Conservation (phyloP, 2,329 filamentous ascomycete species). For the Aureobasidium sp. region DNA sequence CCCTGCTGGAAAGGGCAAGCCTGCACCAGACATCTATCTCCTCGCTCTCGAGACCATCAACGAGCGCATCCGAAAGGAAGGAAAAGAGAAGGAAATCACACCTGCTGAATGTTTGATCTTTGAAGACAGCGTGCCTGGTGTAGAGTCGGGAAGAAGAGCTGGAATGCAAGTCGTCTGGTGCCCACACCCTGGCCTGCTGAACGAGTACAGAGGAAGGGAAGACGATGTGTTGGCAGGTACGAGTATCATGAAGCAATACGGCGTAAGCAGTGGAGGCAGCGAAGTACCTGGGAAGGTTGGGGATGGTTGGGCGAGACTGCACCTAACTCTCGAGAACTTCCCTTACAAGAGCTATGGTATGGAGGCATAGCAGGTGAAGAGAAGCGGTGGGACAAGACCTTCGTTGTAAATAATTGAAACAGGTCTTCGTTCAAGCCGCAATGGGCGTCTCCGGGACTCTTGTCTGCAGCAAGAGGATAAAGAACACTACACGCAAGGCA, state of each 20-base stretch:
- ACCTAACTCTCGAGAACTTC: conserved; percentile 51
- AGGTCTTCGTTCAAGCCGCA: neutral
- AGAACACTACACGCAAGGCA: too few species aligned
- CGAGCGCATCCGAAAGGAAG: conserved; percentile 53
- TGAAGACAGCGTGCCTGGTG: conserved; percentile 88
- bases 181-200: conserved; percentile 71
- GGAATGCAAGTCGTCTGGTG: conserved; percentile 95
- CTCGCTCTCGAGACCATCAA: conserved; percentile 83
- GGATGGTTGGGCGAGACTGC: conserved; percentile 54
- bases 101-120: conserved; percentile 93
- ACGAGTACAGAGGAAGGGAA: conserved; percentile 70
- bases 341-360: conserved; percentile 57
- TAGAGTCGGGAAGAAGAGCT: conserved; percentile 81
- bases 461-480: too few species aligned
- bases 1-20: conserved; percentile 75
- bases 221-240: conserved; percentile 74
- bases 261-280: conserved; percentile 34
- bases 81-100: conserved; percentile 56
- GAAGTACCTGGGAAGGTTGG: conserved; percentile 47
- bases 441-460: too few species aligned
- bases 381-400: neutral
- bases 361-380: conserved; percentile 20
- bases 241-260: conserved; percentile 55
- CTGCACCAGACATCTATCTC: conserved; percentile 88
- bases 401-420: neutral